A percentile compares a stretch with the other conserved stretches of the same genome.
phyloP scores from a whole-genome alignment of 805 yeast genomes.

The Ogataea philodendri region DNA sequence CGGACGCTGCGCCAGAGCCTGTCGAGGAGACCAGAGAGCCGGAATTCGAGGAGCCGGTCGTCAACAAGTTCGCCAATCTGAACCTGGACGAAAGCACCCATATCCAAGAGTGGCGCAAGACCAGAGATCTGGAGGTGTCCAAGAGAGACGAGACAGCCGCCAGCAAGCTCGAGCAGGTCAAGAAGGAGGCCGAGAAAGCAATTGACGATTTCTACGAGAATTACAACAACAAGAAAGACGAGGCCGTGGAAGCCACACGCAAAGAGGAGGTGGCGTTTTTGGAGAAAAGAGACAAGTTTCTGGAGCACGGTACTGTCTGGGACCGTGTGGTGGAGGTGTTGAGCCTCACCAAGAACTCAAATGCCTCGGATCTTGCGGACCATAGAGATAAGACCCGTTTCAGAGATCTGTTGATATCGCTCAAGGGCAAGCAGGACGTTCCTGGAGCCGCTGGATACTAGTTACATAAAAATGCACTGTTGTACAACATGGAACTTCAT shows the following conservation, averaged over 20 bases:
- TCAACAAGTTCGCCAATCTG: constrained; percentile 38
- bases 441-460: constrained; percentile 60
- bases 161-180: constrained; percentile 61
- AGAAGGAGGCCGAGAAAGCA: constrained; percentile 73
- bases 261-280: constrained; percentile 70
- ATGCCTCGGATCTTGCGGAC: constrained; percentile 30
- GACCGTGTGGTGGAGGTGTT: constrained; percentile 52
- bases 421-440: constrained; percentile 51
- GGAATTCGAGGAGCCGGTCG: constrained; percentile 33
- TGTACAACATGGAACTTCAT: too few species aligned
- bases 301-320: constrained; percentile 51
- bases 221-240: constrained; percentile 81
- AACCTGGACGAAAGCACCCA: constrained; percentile 54
- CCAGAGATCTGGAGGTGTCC: constrained; percentile 72
- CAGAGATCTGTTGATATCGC: constrained; percentile 48
- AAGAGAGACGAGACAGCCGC: constrained; percentile 74
- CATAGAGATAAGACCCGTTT: constrained; percentile 53
- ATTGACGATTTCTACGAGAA: constrained; percentile 91
- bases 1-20: constrained; percentile 15
- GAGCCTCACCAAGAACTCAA: constrained; percentile 35
- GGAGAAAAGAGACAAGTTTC: constrained; percentile 67
- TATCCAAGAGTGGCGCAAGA: constrained; percentile 74
- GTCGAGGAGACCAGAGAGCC: constrained; percentile 12
- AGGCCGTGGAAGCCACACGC: constrained; percentile 58
- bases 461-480: constrained; percentile 2